Percentiles rank a stretch among this genome's conserved stretches.
Conservation (phyloP, 2,329 filamentous ascomycete species). For the Alternaria metachromatica region DNA sequence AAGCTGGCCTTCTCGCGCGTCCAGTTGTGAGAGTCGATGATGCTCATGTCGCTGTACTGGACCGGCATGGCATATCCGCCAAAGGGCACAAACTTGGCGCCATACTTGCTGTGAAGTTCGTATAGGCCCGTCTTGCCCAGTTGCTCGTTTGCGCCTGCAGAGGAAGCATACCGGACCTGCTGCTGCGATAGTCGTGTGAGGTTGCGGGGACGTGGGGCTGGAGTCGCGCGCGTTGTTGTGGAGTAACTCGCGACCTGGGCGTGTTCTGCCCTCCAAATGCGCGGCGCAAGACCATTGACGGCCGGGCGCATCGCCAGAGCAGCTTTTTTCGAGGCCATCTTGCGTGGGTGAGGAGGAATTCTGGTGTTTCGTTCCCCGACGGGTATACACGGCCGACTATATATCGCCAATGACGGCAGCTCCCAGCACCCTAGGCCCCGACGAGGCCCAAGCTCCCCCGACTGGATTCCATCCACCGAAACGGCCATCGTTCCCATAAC, state of each 20-base stretch:
- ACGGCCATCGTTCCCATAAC: conserved; percentile 25
- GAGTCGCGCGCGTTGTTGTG: conserved; percentile 22
- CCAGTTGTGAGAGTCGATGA: conserved; percentile 86
- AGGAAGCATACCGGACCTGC: conserved; percentile 38
- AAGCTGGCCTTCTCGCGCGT: conserved; percentile 86
- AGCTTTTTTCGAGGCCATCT: conserved; percentile 41
- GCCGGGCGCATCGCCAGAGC: conserved; percentile 32
- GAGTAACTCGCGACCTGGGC: conserved; percentile 18
- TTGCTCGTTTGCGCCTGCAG: conserved; percentile 30
- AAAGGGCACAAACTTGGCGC: conserved; percentile 96
- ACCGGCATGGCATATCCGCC: conserved; percentile 93
- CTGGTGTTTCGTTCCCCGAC: conserved; percentile 6
- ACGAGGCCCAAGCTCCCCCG: conserved; percentile 24
- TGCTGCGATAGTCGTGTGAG: conserved; percentile 21
- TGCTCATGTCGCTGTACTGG: conserved; percentile 78
- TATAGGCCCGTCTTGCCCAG: conserved; percentile 74
- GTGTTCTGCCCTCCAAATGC: conserved; percentile 19
- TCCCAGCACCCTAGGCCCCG: conserved; percentile 3
- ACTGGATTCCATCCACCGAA: conserved; percentile 25
- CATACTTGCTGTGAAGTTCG: conserved; percentile 76
- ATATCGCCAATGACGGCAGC: conserved; percentile 28
- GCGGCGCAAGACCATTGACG: conserved; percentile 30
- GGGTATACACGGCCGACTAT: conserved; percentile 27
- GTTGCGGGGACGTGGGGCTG: conserved; percentile 36
- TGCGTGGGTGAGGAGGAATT: conserved; percentile 19